These are phyloP conservation scores for Fusarium subtropicale DNA, from an alignment of 2,329 filamentous ascomycete genomes.

Conservation along the genomic window DNA sequence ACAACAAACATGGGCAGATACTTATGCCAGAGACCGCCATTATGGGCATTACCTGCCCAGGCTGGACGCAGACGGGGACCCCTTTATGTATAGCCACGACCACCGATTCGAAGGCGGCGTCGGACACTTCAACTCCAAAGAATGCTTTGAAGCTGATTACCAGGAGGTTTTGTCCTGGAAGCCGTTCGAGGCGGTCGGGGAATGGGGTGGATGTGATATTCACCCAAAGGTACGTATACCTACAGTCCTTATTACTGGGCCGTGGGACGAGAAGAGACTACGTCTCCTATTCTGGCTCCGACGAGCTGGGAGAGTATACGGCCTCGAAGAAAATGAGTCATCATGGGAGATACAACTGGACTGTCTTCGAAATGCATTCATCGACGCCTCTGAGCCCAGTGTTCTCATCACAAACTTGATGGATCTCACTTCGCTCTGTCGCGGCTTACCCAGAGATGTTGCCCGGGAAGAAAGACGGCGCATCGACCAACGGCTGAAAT, in stretches of 20 bases:
- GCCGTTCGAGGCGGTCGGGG: conserved; percentile 33
- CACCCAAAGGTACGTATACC: conserved; percentile 57
- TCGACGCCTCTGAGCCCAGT: conserved; percentile 47
- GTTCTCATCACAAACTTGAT: conserved; percentile 50
- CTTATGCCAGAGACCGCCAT: conserved; percentile 50
- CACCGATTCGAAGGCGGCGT: conserved; percentile 43
- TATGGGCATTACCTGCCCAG: conserved; percentile 51
- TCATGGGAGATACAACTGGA: conserved; percentile 58
- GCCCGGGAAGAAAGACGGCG: conserved; percentile 43
- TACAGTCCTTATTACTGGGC: conserved; percentile 54
- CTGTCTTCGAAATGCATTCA: conserved; percentile 53
- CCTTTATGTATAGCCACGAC: conserved; percentile 18
- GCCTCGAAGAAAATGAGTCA: conserved; percentile 45
- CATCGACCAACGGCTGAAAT: conserved; percentile 48
- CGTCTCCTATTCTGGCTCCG: conserved; percentile 61
- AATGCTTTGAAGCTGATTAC: conserved; percentile 55
- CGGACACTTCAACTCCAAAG: conserved; percentile 49
- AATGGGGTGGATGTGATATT: conserved; percentile 51
- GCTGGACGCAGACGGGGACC: conserved; percentile 15
- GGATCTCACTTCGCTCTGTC: conserved; percentile 46
- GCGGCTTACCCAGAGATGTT: conserved; percentile 48
- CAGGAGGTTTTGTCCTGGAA: conserved; percentile 43
- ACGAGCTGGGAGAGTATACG: conserved; percentile 52
- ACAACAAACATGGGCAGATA: conserved; percentile 60
- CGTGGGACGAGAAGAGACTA: conserved; percentile 55